Evolutionary conservation across 257 asterid species (phyloP).

Genomic region (Verbena officinalis): DNA sequence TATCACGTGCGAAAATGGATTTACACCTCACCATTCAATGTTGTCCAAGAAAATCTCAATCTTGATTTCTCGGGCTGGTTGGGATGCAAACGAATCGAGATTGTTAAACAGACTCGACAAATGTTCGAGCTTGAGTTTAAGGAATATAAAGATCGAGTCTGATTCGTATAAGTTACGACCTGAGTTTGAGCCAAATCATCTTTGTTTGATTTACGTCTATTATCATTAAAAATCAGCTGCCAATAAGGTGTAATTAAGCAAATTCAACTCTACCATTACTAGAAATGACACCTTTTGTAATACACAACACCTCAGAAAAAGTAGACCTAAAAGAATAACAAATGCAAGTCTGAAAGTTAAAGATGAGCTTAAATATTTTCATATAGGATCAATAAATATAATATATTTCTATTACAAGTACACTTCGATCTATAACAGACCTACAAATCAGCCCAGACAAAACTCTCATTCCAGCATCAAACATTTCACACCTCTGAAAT

Average conservation of each 20-base stretch:
- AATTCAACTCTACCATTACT: neutral
- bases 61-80: neutral
- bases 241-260: neutral
- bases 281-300: neutral
- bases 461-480: neutral
- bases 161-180: too few species aligned
- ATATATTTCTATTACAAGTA: constrained; percentile 7
- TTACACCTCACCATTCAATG: neutral
- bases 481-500: neutral
- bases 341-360: neutral
- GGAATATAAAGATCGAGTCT: too few species aligned
- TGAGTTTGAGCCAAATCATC: too few species aligned
- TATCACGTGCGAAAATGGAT: neutral
- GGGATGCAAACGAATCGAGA: too few species aligned
- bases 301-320: constrained; percentile 22
- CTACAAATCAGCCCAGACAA: neutral
- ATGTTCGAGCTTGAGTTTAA: too few species aligned
- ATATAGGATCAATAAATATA: constrained; percentile 6
- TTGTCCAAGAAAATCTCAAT: neutral
- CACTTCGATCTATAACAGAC: constrained; percentile 5
- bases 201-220: too few species aligned
- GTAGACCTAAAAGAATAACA: constrained; percentile 21
- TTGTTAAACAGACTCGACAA: too few species aligned
- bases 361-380: neutral
- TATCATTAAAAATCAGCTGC: too few species aligned